phyloP scores from a whole-genome alignment of 2,329 filamentous ascomycete genomes.

The Colletotrichum cuscutae region DNA sequence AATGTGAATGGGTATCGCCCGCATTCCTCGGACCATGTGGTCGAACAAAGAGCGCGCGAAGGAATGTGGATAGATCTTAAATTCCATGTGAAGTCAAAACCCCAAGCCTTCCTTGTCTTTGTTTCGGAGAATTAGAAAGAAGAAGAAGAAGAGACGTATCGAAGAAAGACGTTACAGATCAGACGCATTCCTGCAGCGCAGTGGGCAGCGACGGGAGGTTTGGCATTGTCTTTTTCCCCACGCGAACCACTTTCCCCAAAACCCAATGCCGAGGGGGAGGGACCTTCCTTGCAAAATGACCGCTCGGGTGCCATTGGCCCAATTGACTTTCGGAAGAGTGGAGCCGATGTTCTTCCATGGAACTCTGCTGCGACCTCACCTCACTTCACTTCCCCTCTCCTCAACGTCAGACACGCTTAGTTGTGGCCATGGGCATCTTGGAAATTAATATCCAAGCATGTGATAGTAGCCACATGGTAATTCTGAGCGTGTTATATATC shows the following conservation, averaged over 20 bases:
- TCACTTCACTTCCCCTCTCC: neutral
- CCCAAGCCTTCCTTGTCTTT: neutral
- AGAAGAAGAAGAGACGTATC: neutral
- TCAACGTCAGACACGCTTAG: neutral
- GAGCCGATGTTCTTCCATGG: neutral
- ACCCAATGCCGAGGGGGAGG: neutral
- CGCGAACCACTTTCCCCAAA: slow-evolving; percentile 1
- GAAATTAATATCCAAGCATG: no score
- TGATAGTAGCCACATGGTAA: no score
- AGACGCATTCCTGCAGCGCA: neutral
- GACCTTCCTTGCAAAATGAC: neutral
- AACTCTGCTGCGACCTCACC: slow-evolving; percentile 32
- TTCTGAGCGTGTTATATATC: no score
- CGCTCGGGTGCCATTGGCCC: neutral
- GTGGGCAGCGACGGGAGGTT: neutral
- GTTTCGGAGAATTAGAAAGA: neutral
- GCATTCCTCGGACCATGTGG: slow-evolving; percentile 3
- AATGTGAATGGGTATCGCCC: neutral
- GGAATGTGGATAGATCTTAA: neutral
- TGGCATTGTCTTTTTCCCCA: slow-evolving; percentile 10
- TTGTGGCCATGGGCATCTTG: no score
- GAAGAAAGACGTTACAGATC: neutral
- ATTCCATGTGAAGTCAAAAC: neutral
- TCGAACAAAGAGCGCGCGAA: neutral
- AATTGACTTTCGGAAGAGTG: slow-evolving; percentile 6